Evolutionary conservation across 1,284 basidiomycete genomes (phyloP), one percentile per base, ranked within the genome.

Genomic region (Fistulinella cinereoalba): DNA sequence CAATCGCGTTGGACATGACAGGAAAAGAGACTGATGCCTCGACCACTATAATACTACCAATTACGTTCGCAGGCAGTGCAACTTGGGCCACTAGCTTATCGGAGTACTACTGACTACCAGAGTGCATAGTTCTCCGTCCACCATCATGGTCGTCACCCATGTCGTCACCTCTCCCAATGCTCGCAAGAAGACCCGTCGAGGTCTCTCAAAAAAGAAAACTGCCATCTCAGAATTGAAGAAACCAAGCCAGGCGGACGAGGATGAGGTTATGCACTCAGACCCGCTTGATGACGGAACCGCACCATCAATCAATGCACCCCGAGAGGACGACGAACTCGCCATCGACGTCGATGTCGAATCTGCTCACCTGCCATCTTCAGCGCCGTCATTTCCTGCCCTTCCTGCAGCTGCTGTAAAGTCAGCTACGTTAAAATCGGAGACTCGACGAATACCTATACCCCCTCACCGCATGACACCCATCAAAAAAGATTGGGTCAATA

Each of bases 381-480:
- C 74, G 34, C 84, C 85, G n/a, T 69, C 73, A 15, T 90, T 91
- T 62, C 74, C 79, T 27, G 75, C 85, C 9, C 73, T 88, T 12
- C 73, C 80, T 18, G 75, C 83, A 6, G 73, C 77, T 41, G 78
- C 77, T 3, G 75, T 33, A 15, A 50, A 76, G 46, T 75, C 76
- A 47, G 64, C 76, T 4, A 65, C 74, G 15, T 71, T 81, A 49
- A 92, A 88, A 67, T 84, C 87, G 16, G 92, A 96, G 68, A 85
- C 79, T 39, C 75, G 92, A 61, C 75, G 88, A 44, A 82, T 99
- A 57, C 77, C 92, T 19, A 91, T 99, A 65, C 97, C 96, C 4
- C 93, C 93, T 8, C 97, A 99, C 69, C 83, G 96, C 42, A 94
- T 98, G 90, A 94, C 93, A 13, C 97, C 97, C 6, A 71, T 99